Conservation (phyloP, 176 grass and related monocot genomes). For the Zoysia pacifica region DNA sequence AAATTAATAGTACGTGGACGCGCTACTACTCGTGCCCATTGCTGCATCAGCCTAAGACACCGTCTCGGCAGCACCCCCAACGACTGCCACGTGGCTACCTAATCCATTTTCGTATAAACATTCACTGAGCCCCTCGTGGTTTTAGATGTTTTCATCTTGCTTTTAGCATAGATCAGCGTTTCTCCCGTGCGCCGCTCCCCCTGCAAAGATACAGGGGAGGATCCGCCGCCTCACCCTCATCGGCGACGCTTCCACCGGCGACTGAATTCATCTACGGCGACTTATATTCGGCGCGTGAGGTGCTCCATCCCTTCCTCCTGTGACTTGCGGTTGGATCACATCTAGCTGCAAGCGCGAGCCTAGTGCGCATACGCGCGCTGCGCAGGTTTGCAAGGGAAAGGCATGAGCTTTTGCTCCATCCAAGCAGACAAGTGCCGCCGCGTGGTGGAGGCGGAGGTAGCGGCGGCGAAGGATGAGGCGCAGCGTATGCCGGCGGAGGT, state of each 20-base stretch:
- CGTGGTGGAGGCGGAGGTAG: background rate
- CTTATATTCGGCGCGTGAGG: conserved; percentile 38
- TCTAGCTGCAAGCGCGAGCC: background rate
- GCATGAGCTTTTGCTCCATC: conserved; percentile 65
- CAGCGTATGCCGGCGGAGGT: conserved; percentile 72
- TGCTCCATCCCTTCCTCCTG: conserved; percentile 30
- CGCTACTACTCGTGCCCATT: too few species aligned
- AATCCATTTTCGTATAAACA: conserved; percentile 20
- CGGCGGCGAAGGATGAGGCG: conserved; percentile 26
- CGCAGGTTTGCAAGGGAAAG: background rate
- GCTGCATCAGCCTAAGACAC: too few species aligned
- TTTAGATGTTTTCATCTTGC: background rate
- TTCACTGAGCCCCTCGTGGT: background rate
- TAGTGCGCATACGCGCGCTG: background rate
- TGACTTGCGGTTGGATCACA: conserved; percentile 2
- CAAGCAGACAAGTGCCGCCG: conserved; percentile 40
- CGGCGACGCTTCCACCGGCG: too few species aligned
- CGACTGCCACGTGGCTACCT: conserved; percentile 16
- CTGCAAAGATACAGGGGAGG: background rate
- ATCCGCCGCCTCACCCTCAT: conserved; percentile 27
- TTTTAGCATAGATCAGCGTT: background rate
- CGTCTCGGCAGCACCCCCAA: too few species aligned
- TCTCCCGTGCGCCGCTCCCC: background rate
- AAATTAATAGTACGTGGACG: too few species aligned
- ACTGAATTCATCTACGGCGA: background rate